These are phyloP conservation scores for Hemerocallis citrina DNA, from an alignment of 106 monocot genomes.

Conservation along the genomic window DNA sequence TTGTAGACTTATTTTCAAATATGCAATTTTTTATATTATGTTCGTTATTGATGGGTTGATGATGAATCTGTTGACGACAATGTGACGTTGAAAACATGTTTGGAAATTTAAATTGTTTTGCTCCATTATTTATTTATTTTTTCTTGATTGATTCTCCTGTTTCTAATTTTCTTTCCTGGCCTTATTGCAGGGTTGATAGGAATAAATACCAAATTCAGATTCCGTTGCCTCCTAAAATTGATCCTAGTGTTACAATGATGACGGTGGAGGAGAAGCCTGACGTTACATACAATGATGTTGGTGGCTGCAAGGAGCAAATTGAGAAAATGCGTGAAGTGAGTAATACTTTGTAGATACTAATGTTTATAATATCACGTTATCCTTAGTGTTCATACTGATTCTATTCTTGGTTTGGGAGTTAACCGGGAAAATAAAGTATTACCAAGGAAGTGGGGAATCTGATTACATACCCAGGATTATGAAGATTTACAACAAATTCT, in stretches of 20 bases:
- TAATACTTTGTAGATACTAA: not conserved
- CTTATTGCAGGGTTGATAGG: slow-evolving; percentile 74
- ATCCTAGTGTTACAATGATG: slow-evolving; percentile 99
- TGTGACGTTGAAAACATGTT: too few species aligned
- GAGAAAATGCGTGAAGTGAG: slow-evolving; percentile 96
- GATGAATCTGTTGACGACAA: too few species aligned
- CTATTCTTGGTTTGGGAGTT: not conserved
- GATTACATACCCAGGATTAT: too few species aligned
- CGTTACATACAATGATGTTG: slow-evolving; percentile 99
- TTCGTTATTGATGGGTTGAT: too few species aligned
- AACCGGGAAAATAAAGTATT: not conserved
- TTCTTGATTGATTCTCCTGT: not conserved
- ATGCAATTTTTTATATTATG: too few species aligned
- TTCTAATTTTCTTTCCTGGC: not conserved
- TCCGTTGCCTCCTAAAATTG: slow-evolving; percentile 98
- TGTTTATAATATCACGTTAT: not conserved
- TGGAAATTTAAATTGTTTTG: too few species aligned
- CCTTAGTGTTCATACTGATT: not conserved
- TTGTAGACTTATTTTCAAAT: too few species aligned
- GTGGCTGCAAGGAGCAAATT: slow-evolving; percentile 98
- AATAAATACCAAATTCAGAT: slow-evolving; percentile 99
- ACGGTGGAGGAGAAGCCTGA: slow-evolving; percentile 99
- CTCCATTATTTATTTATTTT: not conserved
- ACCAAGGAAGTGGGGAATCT: too few species aligned
- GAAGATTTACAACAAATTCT: not conserved